Evolutionary conservation across 1,284 basidiomycete genomes (phyloP), one percentile per base, ranked within the genome.

Genomic region (Rhodotorula sp.): DNA sequence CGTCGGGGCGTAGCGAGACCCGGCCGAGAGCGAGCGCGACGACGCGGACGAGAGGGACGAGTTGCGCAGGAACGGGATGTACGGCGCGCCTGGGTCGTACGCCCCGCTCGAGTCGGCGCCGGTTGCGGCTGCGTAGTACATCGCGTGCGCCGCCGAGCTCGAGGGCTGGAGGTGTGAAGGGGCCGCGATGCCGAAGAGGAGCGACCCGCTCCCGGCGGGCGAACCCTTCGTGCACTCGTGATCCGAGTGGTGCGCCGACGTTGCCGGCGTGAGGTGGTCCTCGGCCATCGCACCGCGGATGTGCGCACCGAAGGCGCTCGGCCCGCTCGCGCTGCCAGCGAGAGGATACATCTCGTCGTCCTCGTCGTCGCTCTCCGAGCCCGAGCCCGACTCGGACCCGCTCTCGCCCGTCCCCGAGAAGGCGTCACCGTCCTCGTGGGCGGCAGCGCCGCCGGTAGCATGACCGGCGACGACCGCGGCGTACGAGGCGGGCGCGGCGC

Each of bases 81-180:
- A 67, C n/a, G 66, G 60, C 54, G 62, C 61, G 14, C 44, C 45
- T 0, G 66, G 66, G 54, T n/a, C 55, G 61, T 67, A 67, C 19
- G n/a, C 66, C 17, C 19, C 58, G 52, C 27, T 17, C 12, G 21
- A 2, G 46, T 8, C 52, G 21, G 27, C 13, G 25, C 14, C 44
- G 2, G 34, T 8, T 17, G 5, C 49, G 64, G 41, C 25, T 5
- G 34, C 14, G 53, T 45, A 34, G 23, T n/a, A 54, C 53, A 17
- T 17, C 27, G 27, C 48, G 16, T 16, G 16, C 7, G 25, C 21
- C 52, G 42, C 23, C 3, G 62, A 13, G 14, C 34, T 34, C 34
- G 34, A 34, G 34, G 34, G 34, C 34, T 34, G 34, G 5, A 34
- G 34, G 34, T 34, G 34, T 5, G 34, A 34, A 34, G 53, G 45